Conservation (phyloP, 352 stramenopile species). For the Phytophthora pisi region DNA sequence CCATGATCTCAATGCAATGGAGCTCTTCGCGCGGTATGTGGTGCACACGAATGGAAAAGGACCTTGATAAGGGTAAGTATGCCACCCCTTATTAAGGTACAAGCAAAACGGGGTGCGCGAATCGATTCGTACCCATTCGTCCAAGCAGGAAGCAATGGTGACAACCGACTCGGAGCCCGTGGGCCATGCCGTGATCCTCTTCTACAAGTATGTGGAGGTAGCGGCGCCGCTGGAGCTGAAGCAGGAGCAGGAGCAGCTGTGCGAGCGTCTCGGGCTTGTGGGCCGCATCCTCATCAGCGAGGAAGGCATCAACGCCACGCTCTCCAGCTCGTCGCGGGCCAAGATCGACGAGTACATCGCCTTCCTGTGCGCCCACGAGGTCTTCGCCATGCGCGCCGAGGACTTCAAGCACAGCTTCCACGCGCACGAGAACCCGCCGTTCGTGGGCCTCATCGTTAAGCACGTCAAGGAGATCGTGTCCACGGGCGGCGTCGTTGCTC, state of each 20-base stretch:
- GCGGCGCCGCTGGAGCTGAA: slow-evolving; percentile 41
- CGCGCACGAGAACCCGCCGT: slow-evolving; percentile 40
- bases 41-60: no score
- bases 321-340: slow-evolving; percentile 49
- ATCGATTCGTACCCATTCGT: slow-evolving; percentile 23
- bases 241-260: slow-evolving; percentile 57
- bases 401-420: slow-evolving; percentile 83
- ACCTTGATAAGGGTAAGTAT: no score
- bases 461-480: slow-evolving; percentile 83
- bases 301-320: slow-evolving; percentile 87
- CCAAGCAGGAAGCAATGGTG: slow-evolving; percentile 24
- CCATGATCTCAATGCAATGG: slow-evolving; percentile 11
- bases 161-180: slow-evolving; percentile 8
- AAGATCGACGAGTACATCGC: slow-evolving; percentile 72
- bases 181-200: slow-evolving; percentile 67
- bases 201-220: slow-evolving; percentile 81
- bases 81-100: no score
- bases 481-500: slow-evolving; percentile 52
- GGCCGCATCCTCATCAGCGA: slow-evolving; percentile 78
- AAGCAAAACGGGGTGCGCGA: no score
- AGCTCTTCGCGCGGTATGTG: slow-evolving; percentile 13
- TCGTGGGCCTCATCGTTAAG: slow-evolving; percentile 74
- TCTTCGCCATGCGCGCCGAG: slow-evolving; percentile 59
- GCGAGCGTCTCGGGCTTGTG: slow-evolving; percentile 57
- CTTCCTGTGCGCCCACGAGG: slow-evolving; percentile 54